phyloP scores from a whole-genome alignment of 108 stramenopile genomes.

The Mediolabrus comicus region DNA sequence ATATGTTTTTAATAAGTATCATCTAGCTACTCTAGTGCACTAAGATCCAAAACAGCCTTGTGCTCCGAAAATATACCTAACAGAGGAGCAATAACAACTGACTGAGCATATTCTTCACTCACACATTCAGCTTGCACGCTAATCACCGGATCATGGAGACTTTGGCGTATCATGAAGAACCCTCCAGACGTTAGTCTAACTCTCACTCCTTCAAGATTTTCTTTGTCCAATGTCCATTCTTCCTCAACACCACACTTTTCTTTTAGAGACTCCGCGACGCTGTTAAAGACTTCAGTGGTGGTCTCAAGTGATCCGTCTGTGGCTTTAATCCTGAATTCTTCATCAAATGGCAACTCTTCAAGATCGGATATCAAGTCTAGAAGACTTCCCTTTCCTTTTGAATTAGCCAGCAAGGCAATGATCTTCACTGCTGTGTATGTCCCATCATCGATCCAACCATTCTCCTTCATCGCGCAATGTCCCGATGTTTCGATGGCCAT shows the following conservation, averaged over 20 bases:
- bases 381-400: slow-evolving; percentile 39
- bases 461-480: slow-evolving; percentile 82
- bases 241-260: slow-evolving; percentile 11
- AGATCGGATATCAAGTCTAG: slow-evolving; percentile 62
- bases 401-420: slow-evolving; percentile 53
- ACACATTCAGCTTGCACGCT: slow-evolving; percentile 78
- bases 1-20: neutral
- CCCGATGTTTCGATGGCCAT: slow-evolving; percentile 88
- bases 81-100: slow-evolving; percentile 50
- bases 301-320: slow-evolving; percentile 65
- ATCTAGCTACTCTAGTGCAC: neutral
- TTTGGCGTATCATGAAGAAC: slow-evolving; percentile 85
- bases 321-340: slow-evolving; percentile 62
- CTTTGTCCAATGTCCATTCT: slow-evolving; percentile 64
- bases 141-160: slow-evolving; percentile 82
- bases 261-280: slow-evolving; percentile 33
- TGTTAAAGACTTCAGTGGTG: slow-evolving; percentile 50
- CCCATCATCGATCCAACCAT: slow-evolving; percentile 84
- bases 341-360: slow-evolving; percentile 63
- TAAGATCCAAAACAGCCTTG: slow-evolving; percentile 25
- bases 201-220: slow-evolving; percentile 82
- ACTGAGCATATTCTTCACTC: slow-evolving; percentile 39
- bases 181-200: slow-evolving; percentile 57
- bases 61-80: slow-evolving; percentile 35
- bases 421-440: slow-evolving; percentile 86